Base-by-base conservation (phyloP, 495 filamentous ascomycete genomes). In the Aspergillus kassunensis region DNA sequence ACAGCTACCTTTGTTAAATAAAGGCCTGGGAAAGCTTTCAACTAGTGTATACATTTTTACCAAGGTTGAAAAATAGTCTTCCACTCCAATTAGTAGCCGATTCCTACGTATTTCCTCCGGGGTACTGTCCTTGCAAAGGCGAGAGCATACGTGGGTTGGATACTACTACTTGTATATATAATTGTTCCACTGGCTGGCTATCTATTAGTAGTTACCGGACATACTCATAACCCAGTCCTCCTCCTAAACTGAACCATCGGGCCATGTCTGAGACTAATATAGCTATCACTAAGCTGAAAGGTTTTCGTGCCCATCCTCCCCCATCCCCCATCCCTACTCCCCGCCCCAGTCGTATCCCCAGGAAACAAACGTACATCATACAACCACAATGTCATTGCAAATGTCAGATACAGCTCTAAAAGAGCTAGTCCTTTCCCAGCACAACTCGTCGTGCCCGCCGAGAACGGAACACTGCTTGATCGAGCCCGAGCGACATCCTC, bases 401-500 rank as follows among this genome's bases (percentile, higher is more conserved):
- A 34, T 4, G 15, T n/a, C 21, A 44, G n/a, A 29, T 55, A 40
- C 1, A 55, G 23, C 15, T 50, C 45, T 20, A 49, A 25, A 6
- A 55, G 29, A 9, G 52, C 52, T n/a, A 55, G 44, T 3, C 25
- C 24, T 31, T 55, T 55, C 10, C 52, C 52, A 3, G 44, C 37
- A 42, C 52, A 55, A n/a, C 44, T 44, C 6, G 44, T 44, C 19
- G 53, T 44, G 2, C 53, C 53, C 4, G 39, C 40, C 11, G 53
- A 16, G 31, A 45, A 50, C n/a, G 53, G 46, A 15, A 44, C 35
- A 27, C 52, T 49, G 15, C 52, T 55, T 9, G 39, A 44, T 2
- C 46, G 39, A 10, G 53, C 53, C 30, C 34, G 18, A 13, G 39
- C 53, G 2, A 55, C 53, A 39, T 55, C 53, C 7, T 39, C 39